Base-by-base conservation (phyloP, 768 basidiomycete species). In the Porphyrellus cyaneotinctus region DNA sequence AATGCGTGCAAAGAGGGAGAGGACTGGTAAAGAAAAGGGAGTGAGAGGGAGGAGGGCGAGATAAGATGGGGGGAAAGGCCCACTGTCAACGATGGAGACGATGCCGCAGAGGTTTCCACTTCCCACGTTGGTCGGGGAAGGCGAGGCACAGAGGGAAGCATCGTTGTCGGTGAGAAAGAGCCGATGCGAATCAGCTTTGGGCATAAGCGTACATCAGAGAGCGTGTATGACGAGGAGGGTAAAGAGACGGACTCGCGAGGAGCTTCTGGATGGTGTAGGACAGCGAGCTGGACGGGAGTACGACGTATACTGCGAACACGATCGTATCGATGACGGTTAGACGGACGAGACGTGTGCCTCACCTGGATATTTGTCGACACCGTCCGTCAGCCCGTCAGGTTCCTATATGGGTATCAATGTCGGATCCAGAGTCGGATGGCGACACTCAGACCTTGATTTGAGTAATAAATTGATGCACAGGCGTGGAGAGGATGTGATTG, bases 61-160 rank as follows among this genome's bases (percentile, higher is more conserved):
- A 26, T 11, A 24, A 28, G 20, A 4, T 2, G 17, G 28, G 17
- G 28, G 26, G 4, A 41, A 20, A 14, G 5, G 74, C 83, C 53
- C 61, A 91, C 90, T 83, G 63, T 92, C 90, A 22, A 89, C 87
- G 53, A 87, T 78, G 14, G 90, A 91, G 11, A 91, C 85, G n/a
- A 92, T 78, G 14, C 90, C 90, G 9, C 77, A 82, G 8, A 88
- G 74, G 38, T 78, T 77, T 6, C 77, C 66, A 52, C 51, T 70
- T 61, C 38, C 79, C 1, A 22, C 0, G 30, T 42, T 65, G 22
- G 78, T 69, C 51, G 75, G 56, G 11, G 78, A 60, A 2, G 82
- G 80, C 2, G 84, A 82, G 2, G 77, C 70, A 15, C 80, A 70
- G 44, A 72, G 70, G 2, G 70, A 55, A 9, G 78, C 74, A 47